A percentile compares a stretch with the other conserved stretches of the same genome.
Conservation (phyloP, 768 basidiomycete genomes). For the Clitopilus passeckerianus region DNA sequence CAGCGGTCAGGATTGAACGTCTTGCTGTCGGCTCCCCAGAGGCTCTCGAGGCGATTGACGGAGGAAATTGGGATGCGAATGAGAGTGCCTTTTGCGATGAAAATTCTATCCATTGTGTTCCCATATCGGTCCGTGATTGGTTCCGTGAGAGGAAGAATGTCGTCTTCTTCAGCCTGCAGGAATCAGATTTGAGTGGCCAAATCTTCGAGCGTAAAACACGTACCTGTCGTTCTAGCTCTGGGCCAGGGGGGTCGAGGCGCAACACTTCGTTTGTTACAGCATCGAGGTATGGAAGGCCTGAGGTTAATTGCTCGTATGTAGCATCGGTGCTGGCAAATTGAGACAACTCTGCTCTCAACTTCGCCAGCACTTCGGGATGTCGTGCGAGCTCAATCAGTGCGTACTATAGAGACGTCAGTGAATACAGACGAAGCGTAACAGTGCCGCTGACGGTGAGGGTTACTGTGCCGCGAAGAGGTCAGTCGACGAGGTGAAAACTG, state of each 20-base stretch:
- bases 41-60: slow-evolving; percentile 28
- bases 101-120: slow-evolving; percentile 18
- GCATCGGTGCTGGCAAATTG: slow-evolving; percentile 19
- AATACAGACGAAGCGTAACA: background rate
- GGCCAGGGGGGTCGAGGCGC: slow-evolving; percentile 28
- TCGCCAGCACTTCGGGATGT: slow-evolving; percentile 10
- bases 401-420: slow-evolving; percentile 11
- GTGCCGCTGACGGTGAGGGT: no score
- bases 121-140: slow-evolving; percentile 22
- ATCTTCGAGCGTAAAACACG: slow-evolving; percentile 1
- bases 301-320: slow-evolving; percentile 31
- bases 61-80: slow-evolving; percentile 28
- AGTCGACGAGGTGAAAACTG: no score
- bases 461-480: no score
- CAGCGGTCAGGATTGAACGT: slow-evolving; percentile 39
- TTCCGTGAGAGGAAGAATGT: slow-evolving; percentile 27
- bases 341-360: slow-evolving; percentile 13
- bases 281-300: slow-evolving; percentile 31
- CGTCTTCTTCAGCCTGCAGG: slow-evolving; percentile 27
- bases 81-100: slow-evolving; percentile 27
- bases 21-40: slow-evolving; percentile 39
- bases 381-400: slow-evolving; percentile 15
- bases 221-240: slow-evolving; percentile 24
- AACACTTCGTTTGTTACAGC: slow-evolving; percentile 33
- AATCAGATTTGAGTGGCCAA: background rate